Evolutionary conservation across 306 rosid genomes (phyloP).

Genomic region (Quercus suber): DNA sequence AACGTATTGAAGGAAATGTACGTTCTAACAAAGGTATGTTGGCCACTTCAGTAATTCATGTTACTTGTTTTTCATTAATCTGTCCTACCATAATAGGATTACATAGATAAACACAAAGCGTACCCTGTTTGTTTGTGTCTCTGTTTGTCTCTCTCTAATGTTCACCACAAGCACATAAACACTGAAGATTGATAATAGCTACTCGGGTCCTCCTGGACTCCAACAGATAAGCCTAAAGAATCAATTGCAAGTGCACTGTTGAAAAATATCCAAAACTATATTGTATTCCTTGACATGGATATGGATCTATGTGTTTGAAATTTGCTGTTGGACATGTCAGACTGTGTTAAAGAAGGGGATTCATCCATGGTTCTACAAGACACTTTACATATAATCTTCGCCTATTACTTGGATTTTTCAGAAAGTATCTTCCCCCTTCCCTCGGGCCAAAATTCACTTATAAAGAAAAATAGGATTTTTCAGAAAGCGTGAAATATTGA

Average conservation of each 20-base stretch:
- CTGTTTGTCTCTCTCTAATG: not conserved
- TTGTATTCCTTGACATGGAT: not conserved
- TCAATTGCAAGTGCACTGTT: not conserved
- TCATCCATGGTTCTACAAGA: not conserved
- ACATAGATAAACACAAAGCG: not conserved
- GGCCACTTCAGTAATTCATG: constrained; percentile 14
- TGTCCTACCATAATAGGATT: not conserved
- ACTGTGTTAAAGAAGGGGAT: not conserved
- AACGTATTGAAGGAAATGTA: constrained; percentile 79
- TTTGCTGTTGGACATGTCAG: not conserved
- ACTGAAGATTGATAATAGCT: not conserved
- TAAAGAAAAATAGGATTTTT: not conserved
- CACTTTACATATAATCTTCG: not conserved
- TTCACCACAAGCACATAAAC: not conserved
- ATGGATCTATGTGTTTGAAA: not conserved
- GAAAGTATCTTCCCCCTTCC: too few species aligned
- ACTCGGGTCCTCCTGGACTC: not conserved
- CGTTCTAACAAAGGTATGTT: constrained; percentile 77
- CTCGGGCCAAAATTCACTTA: too few species aligned
- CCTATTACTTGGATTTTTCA: not conserved
- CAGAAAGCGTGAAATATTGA: not conserved
- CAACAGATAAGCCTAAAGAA: not conserved
- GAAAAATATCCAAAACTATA: not conserved
- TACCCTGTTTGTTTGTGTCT: not conserved
- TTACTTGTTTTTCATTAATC: not conserved